A percentile compares a stretch with the other conserved stretches of the same genome.
Evolutionary conservation across 179 eudicot species (phyloP).

Genomic region (Silene noctiflora): DNA sequence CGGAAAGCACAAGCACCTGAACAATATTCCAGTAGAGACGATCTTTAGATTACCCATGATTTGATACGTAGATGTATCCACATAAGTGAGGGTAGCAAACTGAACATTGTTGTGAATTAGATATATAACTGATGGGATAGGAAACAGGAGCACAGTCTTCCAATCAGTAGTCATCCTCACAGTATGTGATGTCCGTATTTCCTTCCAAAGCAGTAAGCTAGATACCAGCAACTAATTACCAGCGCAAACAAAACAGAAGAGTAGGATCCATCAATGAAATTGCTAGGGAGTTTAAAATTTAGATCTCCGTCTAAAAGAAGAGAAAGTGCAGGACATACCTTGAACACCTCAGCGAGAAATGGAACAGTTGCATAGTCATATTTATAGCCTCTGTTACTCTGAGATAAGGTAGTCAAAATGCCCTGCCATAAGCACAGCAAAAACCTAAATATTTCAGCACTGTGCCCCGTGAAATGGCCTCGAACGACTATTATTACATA

Average conservation of each 20-base stretch:
- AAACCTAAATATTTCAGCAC: constrained; percentile 10
- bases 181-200: constrained; percentile 49
- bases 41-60: constrained; percentile 93
- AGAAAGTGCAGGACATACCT: constrained; percentile 41
- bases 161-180: constrained; percentile 90
- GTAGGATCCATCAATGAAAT: constrained; percentile 9
- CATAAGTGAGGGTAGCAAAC: constrained; percentile 90
- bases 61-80: constrained; percentile 90
- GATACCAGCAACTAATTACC: constrained; percentile 67
- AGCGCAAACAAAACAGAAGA: constrained; percentile 3
- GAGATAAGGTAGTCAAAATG: constrained; percentile 81
- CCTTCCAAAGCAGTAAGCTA: constrained; percentile 74
- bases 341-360: constrained; percentile 90
- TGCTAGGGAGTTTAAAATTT: not conserved
- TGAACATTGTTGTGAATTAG: constrained; percentile 87
- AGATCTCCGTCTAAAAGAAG: not conserved
- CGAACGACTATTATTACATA: not conserved
- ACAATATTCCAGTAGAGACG: constrained; percentile 76
- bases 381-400: constrained; percentile 78
- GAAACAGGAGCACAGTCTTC: constrained; percentile 72
- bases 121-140: constrained; percentile 88
- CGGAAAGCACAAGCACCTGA: constrained; percentile 49
- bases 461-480: not conserved
- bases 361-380: constrained; percentile 97
- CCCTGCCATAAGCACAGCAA: constrained; percentile 55